Evolutionary conservation across 2,329 filamentous ascomycete genomes (phyloP), one percentile per base, ranked within the genome.

Genomic region (Trichocomaceae sp.): DNA sequence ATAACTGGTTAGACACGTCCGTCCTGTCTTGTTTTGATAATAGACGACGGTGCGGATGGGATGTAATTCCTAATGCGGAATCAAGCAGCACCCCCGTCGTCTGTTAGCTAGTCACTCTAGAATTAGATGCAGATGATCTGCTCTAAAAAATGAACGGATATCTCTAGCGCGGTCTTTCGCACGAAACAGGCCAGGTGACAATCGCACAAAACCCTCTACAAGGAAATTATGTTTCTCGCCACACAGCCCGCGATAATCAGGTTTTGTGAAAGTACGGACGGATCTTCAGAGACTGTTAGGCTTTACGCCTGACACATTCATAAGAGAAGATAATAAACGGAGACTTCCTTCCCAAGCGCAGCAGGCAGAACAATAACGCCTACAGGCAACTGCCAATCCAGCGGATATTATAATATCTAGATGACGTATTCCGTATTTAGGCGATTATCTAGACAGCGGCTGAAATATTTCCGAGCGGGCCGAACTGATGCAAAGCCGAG

Each of bases 381-480:
- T 3, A 22, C 39, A 20, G 17, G 13, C 15, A 33, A 41, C 20
- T 15, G 23, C 37, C 49, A 44, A 42, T 35, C n/a, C 39, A 42
- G 20, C 37, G 17, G 10, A 19, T 37, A 29, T 29, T 8, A 9
- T 15, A 15, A 35, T 8, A 26, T 26, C 5, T 35, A 35, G 35
- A n/a, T 8, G 35, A 13, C 15, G 35, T n/a, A 10, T 4, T n/a
- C n/a, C n/a, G n/a, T n/a, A n/a, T n/a, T n/a, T 42, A 19, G 39
- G 9, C 39, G 39, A 42, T n/a, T 42, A 42, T 19, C 39, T 22
- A 42, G 39, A 42, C 54, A 41, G 52, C 37, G 22, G 48, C 50
- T 54, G 51, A 47, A 42, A 47, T 45, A 23, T 47, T 49, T 52
- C 55, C 50, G 51, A 53, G 33, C 55, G 55, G 55, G 55, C 55